Evolutionary conservation across 2,329 filamentous ascomycete species (phyloP).

Genomic region (Cordyceps fumosorosea): DNA sequence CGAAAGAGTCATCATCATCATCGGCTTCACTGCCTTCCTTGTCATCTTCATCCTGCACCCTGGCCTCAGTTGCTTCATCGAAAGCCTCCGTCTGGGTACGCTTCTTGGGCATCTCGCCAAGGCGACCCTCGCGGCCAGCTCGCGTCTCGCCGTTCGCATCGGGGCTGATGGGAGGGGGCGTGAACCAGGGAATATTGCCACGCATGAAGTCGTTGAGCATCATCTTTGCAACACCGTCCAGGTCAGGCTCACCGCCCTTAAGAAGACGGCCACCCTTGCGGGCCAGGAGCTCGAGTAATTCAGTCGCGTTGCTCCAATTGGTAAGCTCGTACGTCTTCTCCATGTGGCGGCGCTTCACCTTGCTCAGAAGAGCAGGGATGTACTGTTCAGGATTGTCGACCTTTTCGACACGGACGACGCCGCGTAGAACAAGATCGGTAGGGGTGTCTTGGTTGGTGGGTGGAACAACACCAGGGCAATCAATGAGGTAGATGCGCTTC

Average conservation of each 20-base stretch:
- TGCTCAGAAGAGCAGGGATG: conserved; percentile 71
- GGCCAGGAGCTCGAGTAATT: conserved; percentile 82
- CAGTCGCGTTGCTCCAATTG: conserved; percentile 67
- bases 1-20: conserved; percentile 32
- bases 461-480: conserved; percentile 93
- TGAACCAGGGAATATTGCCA: conserved; percentile 96
- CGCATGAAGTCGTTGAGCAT: conserved; percentile 93
- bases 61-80: conserved; percentile 26
- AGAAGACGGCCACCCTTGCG: conserved; percentile 80
- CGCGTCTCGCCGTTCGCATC: conserved; percentile 46
- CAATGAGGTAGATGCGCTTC: conserved; percentile 85
- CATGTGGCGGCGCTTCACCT: conserved; percentile 80
- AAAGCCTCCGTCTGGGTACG: conserved; percentile 45
- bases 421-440: conserved; percentile 80
- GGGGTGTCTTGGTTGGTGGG: conserved; percentile 78
- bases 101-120: conserved; percentile 84
- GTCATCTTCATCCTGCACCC: conserved; percentile 36
- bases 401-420: conserved; percentile 90
- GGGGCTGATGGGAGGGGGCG: conserved; percentile 58
- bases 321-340: conserved; percentile 89
- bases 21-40: conserved; percentile 35
- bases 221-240: conserved; percentile 95
- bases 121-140: conserved; percentile 67
- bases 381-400: conserved; percentile 96
- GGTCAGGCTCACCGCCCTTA: conserved; percentile 88